A percentile compares a stretch with the other conserved stretches of the same genome.
Conservation (phyloP, 1,284 basidiomycete genomes). For the Moniliella sp. region DNA sequence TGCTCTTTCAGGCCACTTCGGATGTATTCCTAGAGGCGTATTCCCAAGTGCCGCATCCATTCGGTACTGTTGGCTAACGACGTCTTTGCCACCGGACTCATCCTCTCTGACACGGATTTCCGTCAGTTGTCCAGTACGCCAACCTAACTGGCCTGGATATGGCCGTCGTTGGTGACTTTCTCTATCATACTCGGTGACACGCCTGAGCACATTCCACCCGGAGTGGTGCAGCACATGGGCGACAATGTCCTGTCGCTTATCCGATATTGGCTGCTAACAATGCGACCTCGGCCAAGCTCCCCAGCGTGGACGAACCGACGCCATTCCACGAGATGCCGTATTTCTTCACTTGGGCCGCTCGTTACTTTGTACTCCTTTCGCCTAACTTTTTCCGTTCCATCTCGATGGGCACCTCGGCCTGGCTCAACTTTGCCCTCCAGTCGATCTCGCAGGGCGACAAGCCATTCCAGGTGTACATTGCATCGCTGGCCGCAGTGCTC, state of each 20-base stretch:
- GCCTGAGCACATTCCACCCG: slow-evolving; percentile 57
- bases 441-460: slow-evolving; percentile 29
- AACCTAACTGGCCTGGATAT: slow-evolving; percentile 44
- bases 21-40: slow-evolving; percentile 83
- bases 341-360: slow-evolving; percentile 42
- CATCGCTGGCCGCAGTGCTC: not conserved
- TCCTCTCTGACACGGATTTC: slow-evolving; percentile 39
- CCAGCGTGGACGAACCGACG: no score
- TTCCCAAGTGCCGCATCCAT: slow-evolving; percentile 63
- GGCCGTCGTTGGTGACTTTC: slow-evolving; percentile 78
- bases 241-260: slow-evolving; percentile 67
- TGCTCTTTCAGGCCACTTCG: slow-evolving; percentile 87
- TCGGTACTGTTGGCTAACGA: slow-evolving; percentile 68
- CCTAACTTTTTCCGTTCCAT: slow-evolving; percentile 34
- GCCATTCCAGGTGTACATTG: slow-evolving; percentile 5
- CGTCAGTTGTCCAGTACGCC: slow-evolving; percentile 70
- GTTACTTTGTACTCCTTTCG: slow-evolving; percentile 38
- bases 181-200: slow-evolving; percentile 74
- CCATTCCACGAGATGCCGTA: no score
- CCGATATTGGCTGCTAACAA: no score
- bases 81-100: slow-evolving; percentile 72
- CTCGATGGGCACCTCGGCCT: slow-evolving; percentile 19
- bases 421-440: slow-evolving; percentile 28
- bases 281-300: no score
- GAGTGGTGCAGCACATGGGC: slow-evolving; percentile 66